Evolutionary conservation across 2,329 filamentous ascomycete genomes (phyloP).

Genomic region (Botrytis paeoniae): DNA sequence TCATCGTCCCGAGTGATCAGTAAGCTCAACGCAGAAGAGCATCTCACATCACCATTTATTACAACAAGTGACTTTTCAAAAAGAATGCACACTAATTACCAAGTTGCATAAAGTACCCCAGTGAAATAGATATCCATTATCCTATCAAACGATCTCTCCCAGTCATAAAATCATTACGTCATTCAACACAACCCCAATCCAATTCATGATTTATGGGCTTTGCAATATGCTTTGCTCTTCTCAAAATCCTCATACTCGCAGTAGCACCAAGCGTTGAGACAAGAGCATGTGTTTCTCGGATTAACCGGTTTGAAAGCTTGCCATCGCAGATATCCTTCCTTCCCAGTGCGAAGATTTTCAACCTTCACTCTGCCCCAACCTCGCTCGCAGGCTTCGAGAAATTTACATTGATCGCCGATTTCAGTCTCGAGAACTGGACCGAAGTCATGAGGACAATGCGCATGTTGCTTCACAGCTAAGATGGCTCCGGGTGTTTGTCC

Average conservation of each 20-base stretch:
- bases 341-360: slow-evolving; percentile 12
- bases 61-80: no score
- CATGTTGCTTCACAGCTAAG: background rate
- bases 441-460: background rate
- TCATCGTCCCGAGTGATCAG: no score
- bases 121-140: background rate
- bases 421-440: background rate
- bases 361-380: slow-evolving; percentile 5
- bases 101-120: background rate
- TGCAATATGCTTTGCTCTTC: background rate
- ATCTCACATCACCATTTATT: background rate
- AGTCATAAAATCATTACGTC: background rate
- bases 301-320: background rate
- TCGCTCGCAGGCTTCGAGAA: background rate
- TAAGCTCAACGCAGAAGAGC: background rate
- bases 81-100: background rate
- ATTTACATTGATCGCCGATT: background rate
- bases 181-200: background rate
- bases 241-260: slow-evolving; percentile 15
- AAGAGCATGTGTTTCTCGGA: background rate
- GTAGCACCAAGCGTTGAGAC: background rate
- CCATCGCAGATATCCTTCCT: slow-evolving; percentile 11
- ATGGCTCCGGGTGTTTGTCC: slow-evolving; percentile 9
- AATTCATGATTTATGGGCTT: background rate
- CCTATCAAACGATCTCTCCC: background rate